These are phyloP conservation scores for Protomyces lactucae-debilis DNA, from an alignment of 1,139 yeast genomes.

Conservation along the genomic window DNA sequence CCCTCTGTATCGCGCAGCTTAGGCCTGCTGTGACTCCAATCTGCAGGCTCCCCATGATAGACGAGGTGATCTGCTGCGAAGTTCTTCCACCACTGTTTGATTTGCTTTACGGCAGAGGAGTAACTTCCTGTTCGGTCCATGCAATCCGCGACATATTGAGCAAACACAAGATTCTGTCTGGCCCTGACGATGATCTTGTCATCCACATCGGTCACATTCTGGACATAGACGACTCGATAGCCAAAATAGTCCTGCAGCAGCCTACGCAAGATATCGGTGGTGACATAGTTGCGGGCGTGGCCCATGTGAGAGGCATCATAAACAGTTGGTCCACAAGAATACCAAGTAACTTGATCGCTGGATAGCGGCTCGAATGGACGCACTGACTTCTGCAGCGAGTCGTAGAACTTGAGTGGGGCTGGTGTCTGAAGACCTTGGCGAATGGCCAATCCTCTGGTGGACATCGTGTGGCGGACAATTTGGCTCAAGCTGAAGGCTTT, in stretches of 20 bases:
- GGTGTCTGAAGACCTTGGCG: not conserved
- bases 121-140: conserved; percentile 11
- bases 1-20: conserved; percentile 48
- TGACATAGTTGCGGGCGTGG: conserved; percentile 95
- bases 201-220: conserved; percentile 95
- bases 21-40: conserved; percentile 54
- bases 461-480: not conserved
- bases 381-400: conserved; percentile 13
- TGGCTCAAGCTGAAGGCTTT: not conserved
- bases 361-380: conserved; percentile 2
- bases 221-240: conserved; percentile 78
- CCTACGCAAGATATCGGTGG: conserved; percentile 88
- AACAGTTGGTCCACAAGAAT: conserved; percentile 98
- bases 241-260: conserved; percentile 86
- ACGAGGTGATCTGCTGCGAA: conserved; percentile 45
- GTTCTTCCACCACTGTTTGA: conserved; percentile 45
- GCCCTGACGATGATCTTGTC: conserved; percentile 94
- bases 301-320: conserved; percentile 98
- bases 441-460: not conserved
- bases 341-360: conserved; percentile 57
- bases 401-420: conserved; percentile 15
- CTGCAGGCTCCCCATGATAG: conserved; percentile 7
- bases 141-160: conserved; percentile 44
- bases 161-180: conserved; percentile 78
- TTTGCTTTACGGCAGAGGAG: conserved; percentile 37